phyloP scores from a whole-genome alignment of 352 stramenopile genomes.

The Globisporangium middletonii region DNA sequence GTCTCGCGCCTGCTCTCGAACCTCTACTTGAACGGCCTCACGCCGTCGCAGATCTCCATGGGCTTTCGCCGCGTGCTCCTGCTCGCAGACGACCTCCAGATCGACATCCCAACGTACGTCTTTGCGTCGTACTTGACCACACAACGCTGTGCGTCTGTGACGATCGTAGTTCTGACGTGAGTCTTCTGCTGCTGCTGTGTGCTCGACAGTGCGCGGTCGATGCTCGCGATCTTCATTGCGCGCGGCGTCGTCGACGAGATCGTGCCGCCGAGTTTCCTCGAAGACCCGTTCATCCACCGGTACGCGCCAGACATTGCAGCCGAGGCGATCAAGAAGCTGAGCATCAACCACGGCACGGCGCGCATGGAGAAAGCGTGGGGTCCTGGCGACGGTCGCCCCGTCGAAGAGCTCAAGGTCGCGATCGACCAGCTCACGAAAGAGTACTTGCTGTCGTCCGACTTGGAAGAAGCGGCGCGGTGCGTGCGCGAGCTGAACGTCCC shows the following conservation, averaged over 20 bases:
- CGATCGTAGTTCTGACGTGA: not conserved
- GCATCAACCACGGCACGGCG: conserved; percentile 94
- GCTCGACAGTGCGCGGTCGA: conserved; percentile 61
- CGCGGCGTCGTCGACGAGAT: conserved; percentile 98
- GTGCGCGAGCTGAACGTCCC: conserved; percentile 92
- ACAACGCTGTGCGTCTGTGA: too few relatives aligned
- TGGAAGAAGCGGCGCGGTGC: conserved; percentile 92
- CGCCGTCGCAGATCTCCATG: conserved; percentile 69
- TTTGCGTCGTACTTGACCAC: not conserved
- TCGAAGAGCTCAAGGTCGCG: conserved; percentile 91
- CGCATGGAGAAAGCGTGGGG: conserved; percentile 97
- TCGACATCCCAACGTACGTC: conserved; percentile 90
- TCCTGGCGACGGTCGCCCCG: conserved; percentile 87
- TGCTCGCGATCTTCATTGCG: conserved; percentile 96
- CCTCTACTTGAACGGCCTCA: conserved; percentile 88
- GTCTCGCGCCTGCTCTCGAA: conserved; percentile 90
- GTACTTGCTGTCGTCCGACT: conserved; percentile 92
- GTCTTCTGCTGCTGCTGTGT: not conserved
- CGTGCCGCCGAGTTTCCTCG: conserved; percentile 95
- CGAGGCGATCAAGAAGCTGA: conserved; percentile 95
- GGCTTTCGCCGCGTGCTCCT: conserved; percentile 97
- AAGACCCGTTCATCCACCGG: conserved; percentile 92
- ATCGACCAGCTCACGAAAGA: conserved; percentile 96
- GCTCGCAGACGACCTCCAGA: conserved; percentile 93
- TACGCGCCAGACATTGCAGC: conserved; percentile 94